These are phyloP conservation scores for Dioszegia hungarica DNA, from an alignment of 768 basidiomycete species.

Conservation along the genomic window DNA sequence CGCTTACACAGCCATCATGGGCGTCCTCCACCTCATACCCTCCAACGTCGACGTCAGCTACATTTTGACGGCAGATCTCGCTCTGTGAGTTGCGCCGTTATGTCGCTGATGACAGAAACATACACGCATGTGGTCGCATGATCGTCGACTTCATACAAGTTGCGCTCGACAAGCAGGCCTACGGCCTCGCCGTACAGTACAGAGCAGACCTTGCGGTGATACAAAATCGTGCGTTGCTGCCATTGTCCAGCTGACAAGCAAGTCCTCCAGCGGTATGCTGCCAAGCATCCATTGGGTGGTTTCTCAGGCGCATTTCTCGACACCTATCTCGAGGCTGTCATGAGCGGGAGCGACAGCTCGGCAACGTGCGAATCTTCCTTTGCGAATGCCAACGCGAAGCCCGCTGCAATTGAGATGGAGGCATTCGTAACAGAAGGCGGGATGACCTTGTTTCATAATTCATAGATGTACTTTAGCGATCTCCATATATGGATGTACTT, in stretches of 20 bases:
- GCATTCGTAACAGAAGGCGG: too few species aligned
- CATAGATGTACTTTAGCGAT: too few species aligned
- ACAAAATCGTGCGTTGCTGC: conserved; percentile 20
- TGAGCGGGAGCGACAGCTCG: not conserved
- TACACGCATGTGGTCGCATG: conserved; percentile 22
- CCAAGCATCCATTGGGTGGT: not conserved
- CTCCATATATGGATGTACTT: too few species aligned
- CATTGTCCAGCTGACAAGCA: too few species aligned
- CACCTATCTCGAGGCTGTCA: not conserved
- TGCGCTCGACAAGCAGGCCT: conserved; percentile 10
- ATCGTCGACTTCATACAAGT: conserved; percentile 19
- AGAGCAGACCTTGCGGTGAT: conserved; percentile 23
- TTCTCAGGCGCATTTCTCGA: not conserved
- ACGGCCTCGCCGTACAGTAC: conserved; percentile 15
- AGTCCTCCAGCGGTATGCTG: not conserved
- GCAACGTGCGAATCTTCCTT: too few species aligned
- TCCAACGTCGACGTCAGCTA: conserved; percentile 31
- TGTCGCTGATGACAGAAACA: conserved; percentile 6
- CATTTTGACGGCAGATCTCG: conserved; percentile 19
- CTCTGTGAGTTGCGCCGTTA: conserved; percentile 18
- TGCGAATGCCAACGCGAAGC: too few species aligned
- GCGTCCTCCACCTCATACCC: conserved; percentile 30
- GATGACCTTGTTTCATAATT: too few species aligned
- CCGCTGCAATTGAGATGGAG: too few species aligned
- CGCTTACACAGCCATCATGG: conserved; percentile 24